These are phyloP conservation scores for Hypoxylon sp. DNA, from an alignment of 2,329 filamentous ascomycete genomes.

Conservation along the genomic window DNA sequence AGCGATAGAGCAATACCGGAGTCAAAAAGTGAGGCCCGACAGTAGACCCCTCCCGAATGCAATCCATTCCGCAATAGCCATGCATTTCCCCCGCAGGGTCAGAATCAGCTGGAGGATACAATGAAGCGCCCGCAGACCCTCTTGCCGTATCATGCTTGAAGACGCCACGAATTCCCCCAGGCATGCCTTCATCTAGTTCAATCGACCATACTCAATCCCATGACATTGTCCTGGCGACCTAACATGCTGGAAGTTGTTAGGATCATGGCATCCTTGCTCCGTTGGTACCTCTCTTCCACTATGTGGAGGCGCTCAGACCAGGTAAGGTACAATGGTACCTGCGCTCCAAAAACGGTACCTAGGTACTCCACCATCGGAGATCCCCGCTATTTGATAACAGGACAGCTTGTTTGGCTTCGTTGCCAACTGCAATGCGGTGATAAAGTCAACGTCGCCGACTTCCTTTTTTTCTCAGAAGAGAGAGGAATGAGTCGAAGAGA, in stretches of 20 bases:
- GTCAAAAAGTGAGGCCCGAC: background rate
- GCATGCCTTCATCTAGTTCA: background rate
- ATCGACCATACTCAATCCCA: background rate
- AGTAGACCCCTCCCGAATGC: background rate
- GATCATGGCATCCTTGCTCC: background rate
- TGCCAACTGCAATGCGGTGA: background rate
- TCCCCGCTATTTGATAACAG: background rate
- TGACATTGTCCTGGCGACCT: background rate
- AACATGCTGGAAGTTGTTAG: background rate
- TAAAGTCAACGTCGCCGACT: background rate
- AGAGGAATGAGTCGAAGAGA: background rate
- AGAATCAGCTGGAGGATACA: background rate
- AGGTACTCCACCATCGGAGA: constrained; percentile 2
- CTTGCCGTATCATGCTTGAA: background rate
- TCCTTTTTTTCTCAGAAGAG: background rate
- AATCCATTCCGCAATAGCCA: background rate
- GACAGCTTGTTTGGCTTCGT: background rate
- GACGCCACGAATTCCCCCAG: background rate
- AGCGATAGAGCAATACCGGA: background rate
- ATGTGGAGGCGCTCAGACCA: background rate
- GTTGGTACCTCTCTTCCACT: background rate
- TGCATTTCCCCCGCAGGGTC: background rate
- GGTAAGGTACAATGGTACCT: background rate
- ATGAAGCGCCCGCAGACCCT: background rate
- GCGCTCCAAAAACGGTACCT: background rate